Evolutionary conservation across 257 asterid species (phyloP).

Genomic region (Solanum appendiculatum): DNA sequence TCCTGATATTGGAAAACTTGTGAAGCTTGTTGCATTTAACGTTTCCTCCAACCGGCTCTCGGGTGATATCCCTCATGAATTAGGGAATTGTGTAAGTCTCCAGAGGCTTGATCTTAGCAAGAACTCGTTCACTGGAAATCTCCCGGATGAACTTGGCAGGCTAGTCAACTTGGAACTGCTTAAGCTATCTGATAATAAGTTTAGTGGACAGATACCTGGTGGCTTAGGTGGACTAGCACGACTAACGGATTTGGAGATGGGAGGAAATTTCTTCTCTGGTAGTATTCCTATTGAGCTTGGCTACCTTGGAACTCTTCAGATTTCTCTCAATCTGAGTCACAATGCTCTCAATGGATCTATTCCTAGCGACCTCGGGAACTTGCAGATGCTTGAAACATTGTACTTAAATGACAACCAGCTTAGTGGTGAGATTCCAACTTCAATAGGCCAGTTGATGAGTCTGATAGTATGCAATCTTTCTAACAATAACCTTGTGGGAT

Average conservation of each 20-base stretch:
- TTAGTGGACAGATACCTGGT: slow-evolving; percentile 53
- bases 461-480: slow-evolving; percentile 74
- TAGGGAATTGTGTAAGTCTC: slow-evolving; percentile 63
- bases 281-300: slow-evolving; percentile 65
- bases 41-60: slow-evolving; percentile 55
- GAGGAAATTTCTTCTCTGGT: slow-evolving; percentile 65
- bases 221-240: slow-evolving; percentile 54
- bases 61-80: slow-evolving; percentile 55
- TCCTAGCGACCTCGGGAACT: slow-evolving; percentile 51
- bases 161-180: slow-evolving; percentile 67
- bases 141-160: slow-evolving; percentile 54
- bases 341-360: slow-evolving; percentile 54
- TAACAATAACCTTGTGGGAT: slow-evolving; percentile 56
- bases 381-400: slow-evolving; percentile 77
- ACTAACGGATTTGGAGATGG: slow-evolving; percentile 75
- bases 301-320: slow-evolving; percentile 60
- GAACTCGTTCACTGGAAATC: slow-evolving; percentile 44
- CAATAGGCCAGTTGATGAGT: slow-evolving; percentile 61
- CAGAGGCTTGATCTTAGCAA: slow-evolving; percentile 83
- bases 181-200: slow-evolving; percentile 59
- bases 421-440: slow-evolving; percentile 65
- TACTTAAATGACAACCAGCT: slow-evolving; percentile 65
- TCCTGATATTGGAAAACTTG: slow-evolving; percentile 65
- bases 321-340: slow-evolving; percentile 66
- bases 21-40: slow-evolving; percentile 70